Base-by-base conservation (phyloP, 306 rosid species). In the Acacia melanoxylon region DNA sequence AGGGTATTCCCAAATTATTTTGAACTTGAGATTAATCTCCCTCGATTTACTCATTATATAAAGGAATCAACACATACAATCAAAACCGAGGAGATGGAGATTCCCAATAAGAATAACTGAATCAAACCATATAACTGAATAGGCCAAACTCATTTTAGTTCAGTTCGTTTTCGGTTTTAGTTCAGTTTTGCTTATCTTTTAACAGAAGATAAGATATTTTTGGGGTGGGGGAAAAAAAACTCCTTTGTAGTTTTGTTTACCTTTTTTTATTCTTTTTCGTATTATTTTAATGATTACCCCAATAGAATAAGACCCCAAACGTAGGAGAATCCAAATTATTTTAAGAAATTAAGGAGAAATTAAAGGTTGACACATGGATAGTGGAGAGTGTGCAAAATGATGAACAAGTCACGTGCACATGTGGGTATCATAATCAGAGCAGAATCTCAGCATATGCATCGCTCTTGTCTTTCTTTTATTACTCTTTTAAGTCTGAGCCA, bases 381-480 rank as follows among this genome's bases (percentile, higher is more conserved):
- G n/a, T 51, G 58, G 6, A 17, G n/a, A 51, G 58, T 9, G 29
- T 9, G 65, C 65, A 22, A 22, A 10, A 58, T 22, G 13, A 22
- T n/a, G 31, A 58, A 8, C 29, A 58, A 3, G 10, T 9, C 65
- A 35, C 8, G 46, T 10, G 73, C 89, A 86, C 89, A 83, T 83
- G 86, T 86, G 86, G 72, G 20, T 11, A 31, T 29, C 78, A 72
- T 58, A 10, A 58, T 81, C 68, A 48, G 56, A 40, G 56, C 58
- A 83, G 81, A 83, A 77, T 83, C 83, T 72, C 66, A 62, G 68
- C 87, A 73, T 69, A 75, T 74, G 79, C 52, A 76, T 6, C 45
- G 8, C 68, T 67, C 27, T 56, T 75, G 10, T 17, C 52, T 40
- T 67, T 44, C 13, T 84, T 77, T 58, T 77, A 68, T 77, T 8